Evolutionary conservation across 1,284 basidiomycete species (phyloP).

Genomic region (Gymnopus androsaceus): DNA sequence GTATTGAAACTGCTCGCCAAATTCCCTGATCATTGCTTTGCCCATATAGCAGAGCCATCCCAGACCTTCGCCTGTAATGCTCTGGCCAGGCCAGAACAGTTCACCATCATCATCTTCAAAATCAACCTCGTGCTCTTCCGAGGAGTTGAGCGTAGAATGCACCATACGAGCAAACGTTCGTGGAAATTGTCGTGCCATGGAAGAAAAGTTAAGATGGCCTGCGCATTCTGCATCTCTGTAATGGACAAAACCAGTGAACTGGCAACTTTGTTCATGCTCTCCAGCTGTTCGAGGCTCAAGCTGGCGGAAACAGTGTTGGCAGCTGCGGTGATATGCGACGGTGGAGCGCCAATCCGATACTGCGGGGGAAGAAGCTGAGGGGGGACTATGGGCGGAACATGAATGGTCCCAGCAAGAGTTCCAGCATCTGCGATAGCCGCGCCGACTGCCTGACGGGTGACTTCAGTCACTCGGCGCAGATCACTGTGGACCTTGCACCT

Average conservation of each 20-base stretch:
- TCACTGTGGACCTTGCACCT: constrained; percentile 45
- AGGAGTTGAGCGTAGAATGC: constrained; percentile 54
- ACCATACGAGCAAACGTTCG: constrained; percentile 71
- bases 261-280: constrained; percentile 51
- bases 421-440: constrained; percentile 40
- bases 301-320: constrained; percentile 41
- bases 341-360: constrained; percentile 32
- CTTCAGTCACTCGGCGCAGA: constrained; percentile 41
- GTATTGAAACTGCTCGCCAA: constrained; percentile 72
- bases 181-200: constrained; percentile 68
- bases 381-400: constrained; percentile 37
- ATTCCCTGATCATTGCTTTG: constrained; percentile 78
- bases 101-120: constrained; percentile 81
- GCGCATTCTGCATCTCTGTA: constrained; percentile 50
- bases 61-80: constrained; percentile 68
- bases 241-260: constrained; percentile 44
- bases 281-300: constrained; percentile 39
- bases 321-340: constrained; percentile 39
- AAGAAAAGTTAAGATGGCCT: constrained; percentile 61
- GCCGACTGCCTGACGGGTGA: constrained; percentile 41
- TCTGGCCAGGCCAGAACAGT: constrained; percentile 74
- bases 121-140: constrained; percentile 75
- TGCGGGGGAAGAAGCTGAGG: constrained; percentile 36
- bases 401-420: too few relatives aligned
- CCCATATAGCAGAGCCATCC: constrained; percentile 81